Evolutionary conservation across 2,329 filamentous ascomycete species (phyloP).

Genomic region (Xylariaceae sp.): DNA sequence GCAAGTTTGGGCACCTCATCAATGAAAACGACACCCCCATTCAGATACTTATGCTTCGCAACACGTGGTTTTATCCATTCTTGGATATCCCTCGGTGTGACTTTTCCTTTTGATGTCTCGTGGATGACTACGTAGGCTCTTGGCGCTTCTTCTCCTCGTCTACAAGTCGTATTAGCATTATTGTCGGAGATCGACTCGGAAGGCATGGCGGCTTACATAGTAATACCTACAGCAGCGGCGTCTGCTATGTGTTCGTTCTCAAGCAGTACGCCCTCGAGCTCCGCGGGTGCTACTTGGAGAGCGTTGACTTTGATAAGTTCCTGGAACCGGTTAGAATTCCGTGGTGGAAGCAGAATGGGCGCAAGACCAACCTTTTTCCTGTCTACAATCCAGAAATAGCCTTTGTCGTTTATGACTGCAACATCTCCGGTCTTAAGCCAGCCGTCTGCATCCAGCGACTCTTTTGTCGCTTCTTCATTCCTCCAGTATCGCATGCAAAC

Average conservation of each 20-base stretch:
- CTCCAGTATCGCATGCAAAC: slow-evolving; percentile 1
- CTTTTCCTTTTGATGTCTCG: not conserved
- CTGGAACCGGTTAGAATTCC: not conserved
- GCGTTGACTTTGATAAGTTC: not conserved
- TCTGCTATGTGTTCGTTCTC: not conserved
- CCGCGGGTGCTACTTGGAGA: slow-evolving; percentile 1
- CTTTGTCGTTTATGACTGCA: not conserved
- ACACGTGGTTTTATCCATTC: slow-evolving; percentile 1
- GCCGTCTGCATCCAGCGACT: not conserved
- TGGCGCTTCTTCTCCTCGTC: not conserved
- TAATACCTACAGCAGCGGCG: not conserved
- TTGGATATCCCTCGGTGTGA: slow-evolving; percentile 1
- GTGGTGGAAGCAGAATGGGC: not conserved
- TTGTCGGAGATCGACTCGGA: not conserved
- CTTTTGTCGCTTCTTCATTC: not conserved
- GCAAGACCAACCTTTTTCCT: not conserved
- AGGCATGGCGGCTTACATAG: not conserved
- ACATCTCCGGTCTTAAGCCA: not conserved
- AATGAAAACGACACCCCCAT: not conserved
- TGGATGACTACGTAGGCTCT: slow-evolving; percentile 1
- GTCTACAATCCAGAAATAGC: not conserved
- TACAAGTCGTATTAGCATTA: not conserved
- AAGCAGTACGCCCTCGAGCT: not conserved
- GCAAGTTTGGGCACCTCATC: slow-evolving; percentile 1
- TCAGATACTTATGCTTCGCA: slow-evolving; percentile 1